Evolutionary conservation across 176 grass and related monocot species (phyloP), one percentile per base, ranked within the genome.

Genomic region (Aegilops sharonensis): DNA sequence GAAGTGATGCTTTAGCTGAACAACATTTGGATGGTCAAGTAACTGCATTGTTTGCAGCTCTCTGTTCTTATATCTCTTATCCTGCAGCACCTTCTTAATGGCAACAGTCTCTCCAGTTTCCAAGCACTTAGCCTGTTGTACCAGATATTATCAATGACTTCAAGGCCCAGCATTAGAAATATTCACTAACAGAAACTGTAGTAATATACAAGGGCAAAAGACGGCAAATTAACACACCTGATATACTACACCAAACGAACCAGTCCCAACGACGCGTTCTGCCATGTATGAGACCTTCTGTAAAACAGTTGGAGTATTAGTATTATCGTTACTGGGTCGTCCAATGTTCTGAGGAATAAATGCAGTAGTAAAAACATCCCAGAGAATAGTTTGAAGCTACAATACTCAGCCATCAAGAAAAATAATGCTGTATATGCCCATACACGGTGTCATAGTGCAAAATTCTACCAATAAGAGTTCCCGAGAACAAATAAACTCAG

Each of bases 281-380:
- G 96, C 96, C 93, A 95, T 95, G 78, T 95, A 98, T 65, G 97
- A 97, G 75, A 99, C 93, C 87, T 93, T 92, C 97, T 99, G 92
- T 37, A 88, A 83, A 81, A 65, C 64, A 94, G 91, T 64, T 64
- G 88, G 81, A 75, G 43, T 30, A 75, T 75, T 29, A 89, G 43
- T 29, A 11, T 67, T 37, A 87, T 92, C 68, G 83, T 4, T 50
- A 74, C 75, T 62, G 81, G 66, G 73, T 0, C 40, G 54, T 76
- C 14, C 31, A 63, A 61, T 77, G 1, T 64, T 42, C n/a, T 18
- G n/a, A 61, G 61, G 37, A 85, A 59, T 75, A 8, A 52, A 80
- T 61, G 61, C 36, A 75, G 13, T 36, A 59, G 9, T 32, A 1
- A 31, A 86, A 86, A 45, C 25, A 73, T 76, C 10, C 3, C 65